Evolutionary conservation across 1,284 basidiomycete species (phyloP), one percentile per base, ranked within the genome.

Genomic region (Microbotryomycetes sp.): DNA sequence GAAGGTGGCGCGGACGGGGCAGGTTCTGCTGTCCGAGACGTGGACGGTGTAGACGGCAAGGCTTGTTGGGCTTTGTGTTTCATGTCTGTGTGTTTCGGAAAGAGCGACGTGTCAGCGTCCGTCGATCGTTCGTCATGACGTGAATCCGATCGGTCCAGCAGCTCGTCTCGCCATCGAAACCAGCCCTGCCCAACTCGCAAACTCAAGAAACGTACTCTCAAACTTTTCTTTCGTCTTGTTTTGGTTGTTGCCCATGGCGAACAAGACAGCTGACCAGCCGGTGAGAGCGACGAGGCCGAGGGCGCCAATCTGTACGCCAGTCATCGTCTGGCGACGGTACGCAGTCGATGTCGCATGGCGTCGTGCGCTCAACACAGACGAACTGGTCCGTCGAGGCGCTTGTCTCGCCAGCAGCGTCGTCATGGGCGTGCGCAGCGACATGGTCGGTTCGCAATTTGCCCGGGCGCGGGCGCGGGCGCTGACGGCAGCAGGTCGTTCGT

Each of bases 201-300:
- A 30, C 18, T 21, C 21, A 4, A 13, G 29, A 23, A 16, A 18
- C 4, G 11, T 4, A 21, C 4, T n/a, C 52, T 27, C 27, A 55
- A 52, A 35, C 53, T 54, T 24, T 31, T 60, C 54, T 23, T 55
- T 31, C 49, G 30, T n/a, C 27, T 46, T 28, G 45, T 56, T 57
- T 23, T 49, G 41, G n/a, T 28, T 4, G 1, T 35, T 51, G 6
- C 62, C 59, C 6, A 64, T 59, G 7, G 49, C 53, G 18, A 64
- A 24, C 29, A 64, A 53, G 2, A 50, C 59, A 9, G 62, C 62
- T 2, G 59, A 58, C 62, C 62, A 64, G 6, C 62, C 62, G 5
- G 61, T 41, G 11, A 64, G 21, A 4, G 62, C 62, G 0, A 48
- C 62, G n/a, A 64, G 56, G 9, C 62, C 62, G 35, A 64, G 45